Evolutionary conservation across 2,329 filamentous ascomycete species (phyloP).

Genomic region (Penicillium griseofulvum): DNA sequence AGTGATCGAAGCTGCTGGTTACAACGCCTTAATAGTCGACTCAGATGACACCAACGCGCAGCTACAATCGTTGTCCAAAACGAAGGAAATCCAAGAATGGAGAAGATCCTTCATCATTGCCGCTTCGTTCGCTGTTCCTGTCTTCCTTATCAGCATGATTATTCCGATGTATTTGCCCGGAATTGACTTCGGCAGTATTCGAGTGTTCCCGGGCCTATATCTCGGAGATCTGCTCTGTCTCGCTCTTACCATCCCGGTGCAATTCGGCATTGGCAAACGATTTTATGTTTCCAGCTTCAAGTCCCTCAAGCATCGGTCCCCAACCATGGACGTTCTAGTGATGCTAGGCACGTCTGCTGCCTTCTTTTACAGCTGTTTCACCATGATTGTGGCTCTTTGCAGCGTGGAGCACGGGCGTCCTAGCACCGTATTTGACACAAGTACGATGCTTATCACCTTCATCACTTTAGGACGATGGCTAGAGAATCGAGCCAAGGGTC

Average conservation of each 20-base stretch:
- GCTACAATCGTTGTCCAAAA: slow-evolving; percentile 92
- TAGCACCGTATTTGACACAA: slow-evolving; percentile 92
- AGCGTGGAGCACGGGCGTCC: slow-evolving; percentile 75
- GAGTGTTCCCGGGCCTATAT: slow-evolving; percentile 71
- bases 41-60: slow-evolving; percentile 96
- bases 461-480: slow-evolving; percentile 86
- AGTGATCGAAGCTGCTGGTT: slow-evolving; percentile 73
- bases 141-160: slow-evolving; percentile 90
- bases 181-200: slow-evolving; percentile 72
- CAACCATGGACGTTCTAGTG: slow-evolving; percentile 97
- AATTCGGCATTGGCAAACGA: slow-evolving; percentile 92
- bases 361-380: slow-evolving; percentile 89
- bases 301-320: slow-evolving; percentile 82
- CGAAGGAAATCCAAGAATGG: slow-evolving; percentile 94
- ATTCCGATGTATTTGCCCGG: slow-evolving; percentile 78
- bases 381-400: slow-evolving; percentile 79
- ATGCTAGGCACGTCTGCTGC: slow-evolving; percentile 90
- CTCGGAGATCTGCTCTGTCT: slow-evolving; percentile 86
- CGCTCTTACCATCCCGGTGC: slow-evolving; percentile 81
- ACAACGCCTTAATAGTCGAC: slow-evolving; percentile 86
- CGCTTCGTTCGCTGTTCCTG: slow-evolving; percentile 77
- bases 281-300: slow-evolving; percentile 95
- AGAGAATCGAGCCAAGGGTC: slow-evolving; percentile 91
- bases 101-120: slow-evolving; percentile 75
- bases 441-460: slow-evolving; percentile 97